Evolutionary conservation across 176 grass and related monocot species (phyloP).

Genomic region (Bothriochloa decipiens): DNA sequence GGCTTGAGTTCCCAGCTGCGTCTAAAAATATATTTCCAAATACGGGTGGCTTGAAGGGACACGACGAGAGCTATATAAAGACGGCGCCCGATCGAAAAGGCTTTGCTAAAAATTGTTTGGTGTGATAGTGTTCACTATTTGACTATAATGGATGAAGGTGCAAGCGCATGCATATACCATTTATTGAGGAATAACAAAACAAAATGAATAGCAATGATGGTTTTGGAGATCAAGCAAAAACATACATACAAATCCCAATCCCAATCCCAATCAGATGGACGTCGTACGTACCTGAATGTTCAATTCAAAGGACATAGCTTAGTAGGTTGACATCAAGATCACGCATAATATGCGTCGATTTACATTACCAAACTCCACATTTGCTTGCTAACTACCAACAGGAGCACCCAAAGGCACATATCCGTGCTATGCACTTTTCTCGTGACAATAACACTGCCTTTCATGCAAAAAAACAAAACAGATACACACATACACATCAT

Average conservation of each 20-base stretch:
- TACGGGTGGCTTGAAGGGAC: too few relatives aligned
- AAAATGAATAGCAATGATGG: not conserved
- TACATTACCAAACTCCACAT: conserved; percentile 54
- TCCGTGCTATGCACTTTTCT: conserved; percentile 7
- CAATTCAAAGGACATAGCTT: conserved; percentile 30
- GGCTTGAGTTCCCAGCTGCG: too few relatives aligned
- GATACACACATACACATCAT: not conserved
- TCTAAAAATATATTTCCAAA: too few relatives aligned
- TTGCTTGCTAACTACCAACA: conserved; percentile 70
- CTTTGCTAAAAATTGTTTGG: too few relatives aligned
- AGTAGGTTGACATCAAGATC: conserved; percentile 49
- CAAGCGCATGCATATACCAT: not conserved
- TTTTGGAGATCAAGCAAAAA: not conserved
- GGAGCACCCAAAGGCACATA: conserved; percentile 36
- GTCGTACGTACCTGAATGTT: conserved; percentile 26
- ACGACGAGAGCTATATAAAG: too few relatives aligned
- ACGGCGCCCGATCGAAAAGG: too few relatives aligned
- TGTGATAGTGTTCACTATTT: too few relatives aligned
- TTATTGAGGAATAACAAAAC: not conserved
- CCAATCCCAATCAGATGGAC: not conserved
- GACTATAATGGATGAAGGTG: not conserved
- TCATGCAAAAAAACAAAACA: not conserved
- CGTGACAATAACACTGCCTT: conserved; percentile 34
- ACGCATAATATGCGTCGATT: conserved; percentile 39
- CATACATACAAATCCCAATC: conserved; percentile 35